Evolutionary conservation across 768 basidiomycete species (phyloP), one percentile per base, ranked within the genome.

Genomic region (Xerocomellus amylosporus): DNA sequence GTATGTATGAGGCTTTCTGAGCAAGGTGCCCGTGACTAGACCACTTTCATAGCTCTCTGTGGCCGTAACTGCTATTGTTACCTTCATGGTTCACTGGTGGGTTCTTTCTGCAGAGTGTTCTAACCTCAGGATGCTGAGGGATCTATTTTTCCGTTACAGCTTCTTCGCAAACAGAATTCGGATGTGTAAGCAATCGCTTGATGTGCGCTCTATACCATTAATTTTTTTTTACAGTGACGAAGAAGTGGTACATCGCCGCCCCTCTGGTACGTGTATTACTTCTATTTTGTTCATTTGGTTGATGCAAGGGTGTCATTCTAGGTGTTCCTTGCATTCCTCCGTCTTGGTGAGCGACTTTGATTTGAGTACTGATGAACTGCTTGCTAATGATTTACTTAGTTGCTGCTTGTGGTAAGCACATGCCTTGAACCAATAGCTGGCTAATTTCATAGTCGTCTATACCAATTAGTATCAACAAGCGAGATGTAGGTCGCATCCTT

Each of bases 111-210:
- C 20, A 1, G 10, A 15, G 19, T 24, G 28, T 2, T 36, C 10
- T 8, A 5, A 41, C 19, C 4, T 3, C 4, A 4, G 0, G 9
- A 33, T 22, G 9, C 17, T 54, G 26, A 55, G 3, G 19, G 0
- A 22, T 8, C 3, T 26, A 15, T 26, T n/a, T n/a, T n/a, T 26
- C 12, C 24, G 0, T 39, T 3, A 3, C 20, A 70, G 69, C 28
- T 71, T 71, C 61, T 71, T 72, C 34, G 69, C 69, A 2, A 71
- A 71, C 58, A 62, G 69, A 55, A 67, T 71, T 33, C 62, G 71
- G n/a, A 69, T 63, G 67, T 49, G 69, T 71, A 59, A 58, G 69
- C 15, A 17, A n/a, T 42, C 3, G 13, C 26, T 15, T 14, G 4
- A 5, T 5, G 3, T 41, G 31, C 28, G 19, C 1, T 1, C 1